A percentile compares a stretch with the other conserved stretches of the same genome.
Evolutionary conservation across 139 green algal genomes (phyloP).

Genomic region (Chlamydomonas eustigma): DNA sequence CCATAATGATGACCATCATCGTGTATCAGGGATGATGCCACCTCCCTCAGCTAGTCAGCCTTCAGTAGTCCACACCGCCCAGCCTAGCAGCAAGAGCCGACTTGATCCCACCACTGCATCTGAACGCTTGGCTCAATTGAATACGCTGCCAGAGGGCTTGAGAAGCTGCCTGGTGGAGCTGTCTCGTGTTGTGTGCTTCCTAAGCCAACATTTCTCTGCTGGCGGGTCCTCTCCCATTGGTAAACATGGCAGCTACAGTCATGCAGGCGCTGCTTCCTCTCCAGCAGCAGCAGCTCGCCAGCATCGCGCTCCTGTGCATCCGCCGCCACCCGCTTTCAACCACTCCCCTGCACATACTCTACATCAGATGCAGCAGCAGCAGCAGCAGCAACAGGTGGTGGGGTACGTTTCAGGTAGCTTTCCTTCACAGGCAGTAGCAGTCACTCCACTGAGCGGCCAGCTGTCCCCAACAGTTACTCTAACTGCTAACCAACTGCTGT

Average conservation of each 20-base stretch:
- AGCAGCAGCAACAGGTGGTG: not conserved
- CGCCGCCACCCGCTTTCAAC: too few species aligned
- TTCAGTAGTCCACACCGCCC: too few species aligned
- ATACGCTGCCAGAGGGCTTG: too few species aligned
- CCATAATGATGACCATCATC: too few species aligned
- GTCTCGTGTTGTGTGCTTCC: not conserved
- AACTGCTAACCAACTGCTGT: not conserved
- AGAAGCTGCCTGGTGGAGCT: not conserved
- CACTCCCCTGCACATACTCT: not conserved
- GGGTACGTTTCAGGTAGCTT: not conserved
- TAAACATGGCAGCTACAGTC: too few species aligned
- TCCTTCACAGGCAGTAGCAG: not conserved
- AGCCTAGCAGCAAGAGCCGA: too few species aligned
- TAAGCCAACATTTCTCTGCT: too few species aligned
- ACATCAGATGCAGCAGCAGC: not conserved
- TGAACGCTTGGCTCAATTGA: too few species aligned
- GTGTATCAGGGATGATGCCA: too few species aligned
- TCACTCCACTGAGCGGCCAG: not conserved
- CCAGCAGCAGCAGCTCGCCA: not conserved
- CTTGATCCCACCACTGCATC: too few species aligned
- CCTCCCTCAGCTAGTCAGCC: too few species aligned
- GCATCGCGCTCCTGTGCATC: not conserved
- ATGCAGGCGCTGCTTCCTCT: not conserved
- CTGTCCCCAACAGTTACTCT: not conserved
- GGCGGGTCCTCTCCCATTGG: too few species aligned